Evolutionary conservation across 78 protist species (phyloP).

Genomic region (Polysphondylium violaceum): DNA sequence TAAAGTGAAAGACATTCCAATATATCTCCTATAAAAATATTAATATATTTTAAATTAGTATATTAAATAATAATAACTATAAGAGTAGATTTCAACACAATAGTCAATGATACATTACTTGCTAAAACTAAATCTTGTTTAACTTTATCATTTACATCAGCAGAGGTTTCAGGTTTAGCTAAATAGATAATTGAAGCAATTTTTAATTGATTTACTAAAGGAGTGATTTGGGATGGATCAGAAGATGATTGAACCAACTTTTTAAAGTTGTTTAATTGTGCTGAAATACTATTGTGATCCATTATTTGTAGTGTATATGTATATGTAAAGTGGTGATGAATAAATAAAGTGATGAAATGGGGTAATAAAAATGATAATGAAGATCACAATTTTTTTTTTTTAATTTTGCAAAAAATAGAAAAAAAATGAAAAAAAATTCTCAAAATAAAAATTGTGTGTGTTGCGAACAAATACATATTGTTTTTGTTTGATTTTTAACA

Average conservation of each 20-base stretch:
- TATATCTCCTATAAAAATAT: conserved; percentile 63
- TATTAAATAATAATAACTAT: neutral
- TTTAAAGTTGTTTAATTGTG: conserved; percentile 17
- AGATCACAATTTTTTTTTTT: neutral
- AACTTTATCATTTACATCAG: conserved; percentile 27
- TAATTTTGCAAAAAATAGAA: too few relatives aligned
- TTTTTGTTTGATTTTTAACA: too few relatives aligned
- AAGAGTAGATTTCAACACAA: too few relatives aligned
- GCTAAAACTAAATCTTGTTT: conserved; percentile 29
- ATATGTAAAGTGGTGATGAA: neutral
- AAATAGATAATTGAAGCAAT: conserved; percentile 13
- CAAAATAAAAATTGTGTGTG: too few relatives aligned
- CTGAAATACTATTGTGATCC: conserved; percentile 9
- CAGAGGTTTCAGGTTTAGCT: neutral
- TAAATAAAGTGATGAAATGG: neutral
- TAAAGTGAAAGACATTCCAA: conserved; percentile 69
- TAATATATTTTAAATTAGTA: neutral
- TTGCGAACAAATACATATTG: too few relatives aligned
- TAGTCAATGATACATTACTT: neutral
- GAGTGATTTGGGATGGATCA: neutral
- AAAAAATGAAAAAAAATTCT: too few relatives aligned
- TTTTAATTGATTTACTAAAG: neutral
- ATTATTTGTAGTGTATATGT: neutral
- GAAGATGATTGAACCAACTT: neutral
- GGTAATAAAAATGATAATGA: neutral